A percentile compares a stretch with the other conserved stretches of the same genome.
Evolutionary conservation across 2,329 filamentous ascomycete genomes (phyloP).

Genomic region (Aspergillus arachidicola): DNA sequence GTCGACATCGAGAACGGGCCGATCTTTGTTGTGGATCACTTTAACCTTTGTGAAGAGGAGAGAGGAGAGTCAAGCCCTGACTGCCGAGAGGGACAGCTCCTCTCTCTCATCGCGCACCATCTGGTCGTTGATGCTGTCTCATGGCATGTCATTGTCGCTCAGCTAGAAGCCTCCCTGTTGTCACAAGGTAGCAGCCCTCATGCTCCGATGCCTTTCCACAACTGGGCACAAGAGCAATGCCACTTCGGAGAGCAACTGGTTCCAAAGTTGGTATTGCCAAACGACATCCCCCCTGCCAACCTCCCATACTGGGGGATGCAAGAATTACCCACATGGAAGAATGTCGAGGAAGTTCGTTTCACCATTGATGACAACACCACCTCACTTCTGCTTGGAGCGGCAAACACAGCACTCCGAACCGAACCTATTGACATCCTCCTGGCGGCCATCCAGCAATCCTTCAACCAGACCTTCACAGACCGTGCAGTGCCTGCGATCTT

Average conservation of each 20-base stretch:
- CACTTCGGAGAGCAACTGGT: conserved; percentile 1
- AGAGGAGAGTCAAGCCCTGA: not conserved
- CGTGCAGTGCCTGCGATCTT: conserved; percentile 20
- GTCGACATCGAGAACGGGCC: conserved; percentile 10
- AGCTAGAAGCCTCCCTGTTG: not conserved
- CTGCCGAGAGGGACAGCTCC: not conserved
- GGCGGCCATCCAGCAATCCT: conserved; percentile 20
- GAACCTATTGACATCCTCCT: conserved; percentile 26
- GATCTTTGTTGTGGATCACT: conserved; percentile 6
- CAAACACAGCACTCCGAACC: conserved; percentile 15
- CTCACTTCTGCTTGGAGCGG: conserved; percentile 9
- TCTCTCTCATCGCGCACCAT: conserved; percentile 7
- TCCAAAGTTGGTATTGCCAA: not conserved
- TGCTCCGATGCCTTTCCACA: conserved; percentile 18
- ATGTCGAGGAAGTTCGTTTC: not conserved
- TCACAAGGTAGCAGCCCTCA: conserved; percentile 1
- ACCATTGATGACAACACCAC: conserved; percentile 3
- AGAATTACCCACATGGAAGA: conserved; percentile 2
- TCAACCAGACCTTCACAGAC: conserved; percentile 13
- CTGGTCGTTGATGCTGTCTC: conserved; percentile 7
- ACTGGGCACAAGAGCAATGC: conserved; percentile 19
- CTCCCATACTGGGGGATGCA: conserved; percentile 5
- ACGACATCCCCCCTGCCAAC: not conserved
- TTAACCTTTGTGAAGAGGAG: not conserved
- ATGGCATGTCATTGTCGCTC: conserved; percentile 3